phyloP scores from a whole-genome alignment of 2,329 filamentous ascomycete genomes.

The Chlorencoelia australis region DNA sequence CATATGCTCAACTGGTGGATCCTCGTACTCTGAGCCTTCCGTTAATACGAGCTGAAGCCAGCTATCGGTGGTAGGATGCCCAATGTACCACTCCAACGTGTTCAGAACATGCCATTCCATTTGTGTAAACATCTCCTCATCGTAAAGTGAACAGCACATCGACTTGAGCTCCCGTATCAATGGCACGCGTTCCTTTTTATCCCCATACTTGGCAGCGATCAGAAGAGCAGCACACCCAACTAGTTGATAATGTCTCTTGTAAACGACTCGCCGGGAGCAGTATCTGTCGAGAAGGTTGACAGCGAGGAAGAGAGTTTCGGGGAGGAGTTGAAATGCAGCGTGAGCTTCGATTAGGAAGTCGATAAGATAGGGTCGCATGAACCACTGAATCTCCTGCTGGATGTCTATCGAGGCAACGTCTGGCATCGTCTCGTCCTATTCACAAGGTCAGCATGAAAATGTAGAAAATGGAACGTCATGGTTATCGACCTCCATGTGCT shows the following conservation, averaged over 20 bases:
- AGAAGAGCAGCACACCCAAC: constrained; percentile 93
- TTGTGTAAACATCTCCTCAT: constrained; percentile 99
- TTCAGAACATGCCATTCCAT: constrained; percentile 99
- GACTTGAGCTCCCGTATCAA: constrained; percentile 95
- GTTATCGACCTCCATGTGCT: constrained; percentile 68
- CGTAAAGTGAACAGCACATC: constrained; percentile 98
- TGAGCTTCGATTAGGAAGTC: constrained; percentile 98
- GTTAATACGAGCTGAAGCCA: constrained; percentile 82
- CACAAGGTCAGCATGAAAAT: constrained; percentile 22
- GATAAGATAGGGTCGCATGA: constrained; percentile 95
- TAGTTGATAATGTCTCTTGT: constrained; percentile 97
- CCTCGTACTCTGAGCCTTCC: constrained; percentile 57
- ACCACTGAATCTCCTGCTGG: constrained; percentile 99
- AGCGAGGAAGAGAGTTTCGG: constrained; percentile 90
- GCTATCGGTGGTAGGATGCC: constrained; percentile 90
- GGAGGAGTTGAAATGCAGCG: constrained; percentile 83
- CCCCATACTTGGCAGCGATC: constrained; percentile 96
- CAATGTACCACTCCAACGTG: constrained; percentile 91
- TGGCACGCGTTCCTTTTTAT: constrained; percentile 97
- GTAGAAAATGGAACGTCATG: constrained; percentile 7
- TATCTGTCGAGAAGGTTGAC: constrained; percentile 96
- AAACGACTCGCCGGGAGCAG: constrained; percentile 94
- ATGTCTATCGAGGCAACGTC: constrained; percentile 98
- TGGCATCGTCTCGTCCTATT: constrained; percentile 71
- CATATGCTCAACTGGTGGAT: constrained; percentile 89